These are phyloP conservation scores for Populus trichocarpa DNA, from an alignment of 441 rosid genomes.

Conservation along the genomic window DNA sequence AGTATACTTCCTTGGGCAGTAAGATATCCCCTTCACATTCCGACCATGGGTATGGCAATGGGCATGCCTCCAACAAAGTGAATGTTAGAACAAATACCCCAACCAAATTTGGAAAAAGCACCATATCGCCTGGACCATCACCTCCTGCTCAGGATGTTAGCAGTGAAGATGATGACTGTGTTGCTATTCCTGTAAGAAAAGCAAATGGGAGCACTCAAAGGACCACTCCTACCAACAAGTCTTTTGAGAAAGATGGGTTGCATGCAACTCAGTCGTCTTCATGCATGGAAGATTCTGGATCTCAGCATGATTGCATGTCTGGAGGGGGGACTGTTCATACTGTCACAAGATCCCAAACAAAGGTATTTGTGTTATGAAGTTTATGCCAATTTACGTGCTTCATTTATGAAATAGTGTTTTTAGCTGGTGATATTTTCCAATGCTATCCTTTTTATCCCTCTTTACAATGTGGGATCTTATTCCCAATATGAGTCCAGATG, in stretches of 20 bases:
- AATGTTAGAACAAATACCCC: slow-evolving; percentile 17
- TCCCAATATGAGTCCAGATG: background rate
- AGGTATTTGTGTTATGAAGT: slow-evolving; percentile 23
- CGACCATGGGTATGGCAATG: slow-evolving; percentile 21
- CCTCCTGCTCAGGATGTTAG: slow-evolving; percentile 30
- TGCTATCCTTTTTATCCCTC: background rate
- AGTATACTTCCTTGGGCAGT: slow-evolving; percentile 19
- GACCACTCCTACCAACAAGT: slow-evolving; percentile 12
- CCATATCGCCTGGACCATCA: slow-evolving; percentile 26
- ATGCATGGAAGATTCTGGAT: slow-evolving; percentile 9
- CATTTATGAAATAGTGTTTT: background rate
- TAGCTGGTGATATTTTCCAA: background rate
- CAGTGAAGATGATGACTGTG: slow-evolving; percentile 32
- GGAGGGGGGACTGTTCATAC: slow-evolving; percentile 22
- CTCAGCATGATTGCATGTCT: slow-evolving; percentile 20
- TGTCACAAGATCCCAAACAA: slow-evolving; percentile 17
- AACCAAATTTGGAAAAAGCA: slow-evolving; percentile 29
- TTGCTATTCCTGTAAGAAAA: slow-evolving; percentile 21
- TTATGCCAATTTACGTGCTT: background rate
- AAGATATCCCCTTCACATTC: slow-evolving; percentile 31
- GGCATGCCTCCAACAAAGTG: slow-evolving; percentile 26
- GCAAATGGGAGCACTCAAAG: slow-evolving; percentile 26
- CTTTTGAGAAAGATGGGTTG: slow-evolving; percentile 24
- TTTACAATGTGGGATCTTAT: background rate
- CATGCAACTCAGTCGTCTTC: slow-evolving; percentile 8